These are phyloP conservation scores for Cutaneotrichosporon cutaneum DNA, from an alignment of 1,284 basidiomycete genomes.

Conservation along the genomic window DNA sequence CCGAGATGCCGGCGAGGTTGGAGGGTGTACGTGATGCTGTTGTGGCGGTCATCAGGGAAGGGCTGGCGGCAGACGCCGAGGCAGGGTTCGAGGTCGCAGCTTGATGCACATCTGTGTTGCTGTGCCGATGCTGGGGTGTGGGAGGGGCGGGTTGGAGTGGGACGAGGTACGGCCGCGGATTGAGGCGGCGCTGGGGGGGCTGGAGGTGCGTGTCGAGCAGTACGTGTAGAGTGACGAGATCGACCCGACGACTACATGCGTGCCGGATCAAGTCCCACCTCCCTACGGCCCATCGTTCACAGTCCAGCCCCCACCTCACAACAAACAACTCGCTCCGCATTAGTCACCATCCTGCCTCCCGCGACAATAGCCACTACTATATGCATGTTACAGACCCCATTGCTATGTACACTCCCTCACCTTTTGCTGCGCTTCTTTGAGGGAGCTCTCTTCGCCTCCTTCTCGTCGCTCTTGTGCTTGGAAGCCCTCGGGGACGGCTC, in stretches of 20 bases:
- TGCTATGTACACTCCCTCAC: not conserved
- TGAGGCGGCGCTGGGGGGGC: not conserved
- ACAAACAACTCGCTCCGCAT: no score
- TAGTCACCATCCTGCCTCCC: no score
- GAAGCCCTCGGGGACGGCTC: not conserved
- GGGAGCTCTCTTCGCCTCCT: not conserved
- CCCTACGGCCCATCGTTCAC: not conserved
- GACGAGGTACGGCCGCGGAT: not conserved
- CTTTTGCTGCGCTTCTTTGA: slow-evolving; percentile 3
- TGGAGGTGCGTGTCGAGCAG: not conserved
- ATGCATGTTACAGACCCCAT: not conserved
- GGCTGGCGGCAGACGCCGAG: not conserved
- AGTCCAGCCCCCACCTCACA: no score
- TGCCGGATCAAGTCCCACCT: no score
- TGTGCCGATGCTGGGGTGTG: not conserved
- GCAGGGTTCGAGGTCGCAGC: not conserved
- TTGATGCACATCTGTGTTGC: not conserved
- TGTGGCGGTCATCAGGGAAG: not conserved
- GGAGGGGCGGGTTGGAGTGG: not conserved
- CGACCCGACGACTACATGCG: no score
- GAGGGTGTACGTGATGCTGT: not conserved
- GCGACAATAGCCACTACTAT: not conserved
- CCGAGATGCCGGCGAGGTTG: not conserved
- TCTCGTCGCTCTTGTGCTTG: not conserved
- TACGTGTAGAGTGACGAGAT: not conserved